Percentiles rank a stretch among this genome's conserved stretches.
These are phyloP conservation scores for Dinochytrium kinnereticum DNA, from an alignment of 371 early-diverging fungal genomes.

Conservation along the genomic window DNA sequence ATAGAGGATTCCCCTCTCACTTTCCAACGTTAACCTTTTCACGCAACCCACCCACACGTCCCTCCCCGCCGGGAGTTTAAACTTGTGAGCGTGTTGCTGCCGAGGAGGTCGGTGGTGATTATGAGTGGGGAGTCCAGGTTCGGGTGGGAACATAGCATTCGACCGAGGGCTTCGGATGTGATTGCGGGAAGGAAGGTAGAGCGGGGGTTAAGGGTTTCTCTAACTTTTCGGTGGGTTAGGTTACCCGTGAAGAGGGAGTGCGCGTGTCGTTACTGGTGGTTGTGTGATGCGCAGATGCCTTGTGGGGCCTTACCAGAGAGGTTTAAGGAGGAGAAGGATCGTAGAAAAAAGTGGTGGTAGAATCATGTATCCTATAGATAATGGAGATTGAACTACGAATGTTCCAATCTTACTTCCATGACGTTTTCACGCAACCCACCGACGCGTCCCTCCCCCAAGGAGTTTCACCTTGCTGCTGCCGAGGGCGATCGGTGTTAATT, in stretches of 20 bases:
- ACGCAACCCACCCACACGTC: no score
- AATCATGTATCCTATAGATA: no score
- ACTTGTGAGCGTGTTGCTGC: conserved; percentile 42
- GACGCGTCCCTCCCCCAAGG: no score
- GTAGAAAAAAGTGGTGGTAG: conserved; percentile 7
- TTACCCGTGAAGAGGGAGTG: conserved; percentile 10
- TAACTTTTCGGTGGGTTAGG: conserved; percentile 46
- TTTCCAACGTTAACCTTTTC: no score
- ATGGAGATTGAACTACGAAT: no score
- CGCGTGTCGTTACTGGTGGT: conserved; percentile 35
- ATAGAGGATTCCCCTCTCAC: no score
- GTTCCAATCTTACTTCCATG: no score
- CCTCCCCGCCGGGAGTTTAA: conserved; percentile 12
- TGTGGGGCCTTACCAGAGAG: conserved; percentile 28
- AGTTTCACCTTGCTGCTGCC: conserved; percentile 43
- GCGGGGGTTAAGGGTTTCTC: conserved; percentile 40
- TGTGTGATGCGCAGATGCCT: conserved; percentile 37
- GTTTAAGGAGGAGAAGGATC: conserved; percentile 25
- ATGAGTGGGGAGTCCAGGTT: conserved; percentile 53
- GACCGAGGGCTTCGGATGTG: conserved; percentile 53
- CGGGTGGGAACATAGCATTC: conserved; percentile 61
- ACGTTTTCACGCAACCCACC: no score
- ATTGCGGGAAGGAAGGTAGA: conserved; percentile 44
- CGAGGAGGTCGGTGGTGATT: conserved; percentile 52
- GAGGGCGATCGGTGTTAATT: conserved; percentile 52